Conservation (phyloP, 2,329 filamentous ascomycete genomes). For the Aureobasidium sp. region DNA sequence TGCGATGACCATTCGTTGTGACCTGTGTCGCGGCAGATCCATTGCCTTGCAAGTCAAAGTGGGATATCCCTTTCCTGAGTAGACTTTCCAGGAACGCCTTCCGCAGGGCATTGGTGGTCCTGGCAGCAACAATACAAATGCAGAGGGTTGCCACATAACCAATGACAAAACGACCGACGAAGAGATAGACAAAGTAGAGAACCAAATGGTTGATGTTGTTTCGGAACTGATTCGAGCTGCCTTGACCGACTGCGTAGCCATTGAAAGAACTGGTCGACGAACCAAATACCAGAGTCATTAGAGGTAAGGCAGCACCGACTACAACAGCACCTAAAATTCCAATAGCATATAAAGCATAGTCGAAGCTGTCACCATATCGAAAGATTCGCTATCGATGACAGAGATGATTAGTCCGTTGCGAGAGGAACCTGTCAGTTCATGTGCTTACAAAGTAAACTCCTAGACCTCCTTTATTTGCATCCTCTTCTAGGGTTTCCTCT, state of each 20-base stretch:
- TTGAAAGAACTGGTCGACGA: conserved; percentile 42
- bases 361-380: conserved; percentile 25
- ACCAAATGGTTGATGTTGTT: conserved; percentile 43
- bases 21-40: conserved; percentile 60
- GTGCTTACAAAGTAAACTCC: background rate
- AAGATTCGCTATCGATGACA: conserved; percentile 24
- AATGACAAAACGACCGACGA: conserved; percentile 54
- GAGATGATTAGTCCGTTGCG: background rate
- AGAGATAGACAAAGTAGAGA: conserved; percentile 55
- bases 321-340: conserved; percentile 33
- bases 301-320: conserved; percentile 39
- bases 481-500: background rate
- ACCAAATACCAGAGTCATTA: conserved; percentile 49
- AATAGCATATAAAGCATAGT: conserved; percentile 25
- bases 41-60: conserved; percentile 56
- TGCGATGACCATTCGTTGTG: conserved; percentile 55
- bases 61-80: conserved; percentile 57
- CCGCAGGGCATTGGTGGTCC: conserved; percentile 56
- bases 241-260: background rate
- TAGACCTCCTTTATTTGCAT: background rate
- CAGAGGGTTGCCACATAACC: conserved; percentile 59
- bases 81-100: conserved; percentile 54
- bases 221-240: background rate
- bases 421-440: background rate
- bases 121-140: conserved; percentile 58